Evolutionary conservation across 305 asterid genomes (phyloP).

Genomic region (Withania somnifera): DNA sequence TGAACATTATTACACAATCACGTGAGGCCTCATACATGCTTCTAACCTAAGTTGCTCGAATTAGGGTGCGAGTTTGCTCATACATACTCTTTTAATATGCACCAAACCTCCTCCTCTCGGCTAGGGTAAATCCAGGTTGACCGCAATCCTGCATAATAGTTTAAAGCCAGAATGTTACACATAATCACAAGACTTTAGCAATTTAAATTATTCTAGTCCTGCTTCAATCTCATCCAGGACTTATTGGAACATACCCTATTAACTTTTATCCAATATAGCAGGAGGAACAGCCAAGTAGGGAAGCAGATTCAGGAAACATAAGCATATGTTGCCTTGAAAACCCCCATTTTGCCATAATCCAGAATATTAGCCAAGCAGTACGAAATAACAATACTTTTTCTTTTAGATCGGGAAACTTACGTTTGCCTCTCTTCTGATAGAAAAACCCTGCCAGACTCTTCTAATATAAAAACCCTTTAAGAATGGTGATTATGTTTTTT

Average conservation of each 20-base stretch:
- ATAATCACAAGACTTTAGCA: not conserved
- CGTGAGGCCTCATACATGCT: not conserved
- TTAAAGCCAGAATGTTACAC: constrained; percentile 11
- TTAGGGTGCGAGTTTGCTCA: no score
- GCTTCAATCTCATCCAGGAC: not conserved
- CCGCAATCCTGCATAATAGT: constrained; percentile 69
- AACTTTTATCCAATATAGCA: not conserved
- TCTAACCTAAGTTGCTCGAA: not conserved
- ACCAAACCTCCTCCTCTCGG: constrained; percentile 90
- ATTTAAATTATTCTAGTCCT: not conserved
- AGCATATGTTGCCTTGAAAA: not conserved
- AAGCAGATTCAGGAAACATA: not conserved
- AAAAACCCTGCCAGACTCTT: not conserved
- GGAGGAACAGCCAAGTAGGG: not conserved
- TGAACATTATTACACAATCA: not conserved
- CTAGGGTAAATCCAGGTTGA: constrained; percentile 90
- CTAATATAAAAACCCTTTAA: not conserved
- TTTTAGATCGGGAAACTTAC: not conserved
- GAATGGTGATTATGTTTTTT: not conserved
- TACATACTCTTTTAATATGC: constrained; percentile 65
- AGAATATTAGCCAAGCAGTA: not conserved
- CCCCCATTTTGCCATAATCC: not conserved
- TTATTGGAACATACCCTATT: not conserved
- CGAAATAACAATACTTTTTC: not conserved
- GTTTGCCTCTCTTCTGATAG: not conserved